Base-by-base conservation (phyloP, 257 asterid species). In the Rauvolfia tetraphylla region DNA sequence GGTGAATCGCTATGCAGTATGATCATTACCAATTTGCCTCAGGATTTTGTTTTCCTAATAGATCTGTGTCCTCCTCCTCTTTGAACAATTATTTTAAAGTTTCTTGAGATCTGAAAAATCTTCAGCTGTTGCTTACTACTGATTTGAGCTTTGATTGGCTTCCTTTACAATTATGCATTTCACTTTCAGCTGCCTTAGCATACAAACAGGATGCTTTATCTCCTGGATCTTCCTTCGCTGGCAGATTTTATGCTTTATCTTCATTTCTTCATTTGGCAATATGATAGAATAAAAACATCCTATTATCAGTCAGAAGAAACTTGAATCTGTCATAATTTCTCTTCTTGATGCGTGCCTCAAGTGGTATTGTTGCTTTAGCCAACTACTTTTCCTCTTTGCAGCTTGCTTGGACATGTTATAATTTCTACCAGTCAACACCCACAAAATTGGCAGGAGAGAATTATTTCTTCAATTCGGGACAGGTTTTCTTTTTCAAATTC, bases 371-470 rank as follows among this genome's bases (percentile, higher is more conserved):
- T 4, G 25, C 34, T 58, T 36, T 57, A 44, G 41, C 71, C 38
- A 17, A 54, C 46, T 75, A 42, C 76, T 75, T 78, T 79, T 76
- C 72, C 62, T 69, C 72, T 85, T 53, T 80, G 87, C 91, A 96
- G 98, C 90, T 96, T 77, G 98, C 99, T 53, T 93, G 99, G 99
- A 96, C 99, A 76, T 96, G 99, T 85, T 96, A 96, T 87, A 96
- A 96, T 81, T 96, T 96, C 86, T 96, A 96, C 85, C 93, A 91
- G 86, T 90, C 93, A 61, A 96, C 99, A 42, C 97, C 99, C 42
- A 96, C 99, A 42, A 96, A 96, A 85, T 87, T 96, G 89, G 99
- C 99, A 49, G 99, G 99, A 74, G 99, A 95, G 86, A 96, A 96
- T 85, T 96, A 96, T 81, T 89, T 90, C 78, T 96, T 96, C 78